These are phyloP conservation scores for Ulota crispa DNA, from an alignment of 225 moss, liverwort and hornwort species.

Conservation along the genomic window DNA sequence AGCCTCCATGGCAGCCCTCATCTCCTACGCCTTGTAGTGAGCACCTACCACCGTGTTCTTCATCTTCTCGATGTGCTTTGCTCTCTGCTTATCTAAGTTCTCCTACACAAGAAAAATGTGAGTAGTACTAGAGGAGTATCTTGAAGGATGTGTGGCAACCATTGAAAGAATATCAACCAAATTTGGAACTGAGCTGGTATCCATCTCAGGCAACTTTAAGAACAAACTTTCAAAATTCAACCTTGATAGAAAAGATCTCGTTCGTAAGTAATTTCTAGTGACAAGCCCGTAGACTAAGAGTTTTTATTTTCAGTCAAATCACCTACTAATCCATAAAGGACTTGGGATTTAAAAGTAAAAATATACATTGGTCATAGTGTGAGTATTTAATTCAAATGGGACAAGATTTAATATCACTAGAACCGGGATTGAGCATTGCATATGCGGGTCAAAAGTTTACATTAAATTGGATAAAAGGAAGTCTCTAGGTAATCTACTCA, in stretches of 20 bases:
- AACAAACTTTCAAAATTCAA: background rate
- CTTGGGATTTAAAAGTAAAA: background rate
- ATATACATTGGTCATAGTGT: background rate
- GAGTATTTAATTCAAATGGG: too few species aligned
- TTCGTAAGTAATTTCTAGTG: background rate
- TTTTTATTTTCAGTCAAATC: background rate
- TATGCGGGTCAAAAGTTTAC: background rate
- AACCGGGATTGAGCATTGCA: background rate
- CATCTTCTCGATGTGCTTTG: conserved; percentile 49
- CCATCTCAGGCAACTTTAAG: background rate
- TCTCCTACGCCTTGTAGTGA: conserved; percentile 43
- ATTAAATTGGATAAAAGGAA: background rate
- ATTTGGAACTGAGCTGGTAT: background rate
- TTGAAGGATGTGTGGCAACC: background rate
- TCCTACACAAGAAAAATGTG: conserved; percentile 19
- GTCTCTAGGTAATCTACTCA: background rate
- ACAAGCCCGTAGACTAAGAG: background rate
- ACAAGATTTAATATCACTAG: background rate
- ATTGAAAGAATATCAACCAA: background rate
- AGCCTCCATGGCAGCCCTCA: conserved; percentile 49
- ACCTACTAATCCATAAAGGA: background rate
- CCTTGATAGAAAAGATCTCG: background rate
- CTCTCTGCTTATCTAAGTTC: conserved; percentile 40
- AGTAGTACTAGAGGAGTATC: background rate
- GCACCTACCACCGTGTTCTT: conserved; percentile 51